Conservation (phyloP, 2,329 filamentous ascomycete species). For the Aaosphaeria pasadenensis region DNA sequence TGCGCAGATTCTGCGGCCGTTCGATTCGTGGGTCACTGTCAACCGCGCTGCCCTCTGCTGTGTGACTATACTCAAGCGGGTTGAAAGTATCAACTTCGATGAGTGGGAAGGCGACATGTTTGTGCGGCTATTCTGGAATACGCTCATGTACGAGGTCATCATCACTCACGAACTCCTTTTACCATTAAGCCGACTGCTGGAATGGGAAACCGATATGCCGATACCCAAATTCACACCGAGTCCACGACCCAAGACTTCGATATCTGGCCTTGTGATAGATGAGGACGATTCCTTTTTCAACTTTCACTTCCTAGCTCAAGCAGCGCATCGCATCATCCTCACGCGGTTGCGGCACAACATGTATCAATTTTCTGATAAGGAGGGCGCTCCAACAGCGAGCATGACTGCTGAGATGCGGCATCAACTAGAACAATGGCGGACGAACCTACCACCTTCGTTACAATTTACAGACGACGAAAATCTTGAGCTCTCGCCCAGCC, state of each 20-base stretch:
- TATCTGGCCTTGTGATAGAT: slow-evolving; percentile 34
- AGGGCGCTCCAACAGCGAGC: slow-evolving; percentile 42
- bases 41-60: slow-evolving; percentile 52
- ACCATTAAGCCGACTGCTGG: slow-evolving; percentile 49
- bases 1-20: slow-evolving; percentile 50
- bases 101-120: slow-evolving; percentile 57
- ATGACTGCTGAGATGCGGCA: slow-evolving; percentile 53
- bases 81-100: slow-evolving; percentile 42
- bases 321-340: slow-evolving; percentile 55
- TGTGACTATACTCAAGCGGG: slow-evolving; percentile 47
- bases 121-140: slow-evolving; percentile 55
- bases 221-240: slow-evolving; percentile 53
- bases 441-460: slow-evolving; percentile 48
- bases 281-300: slow-evolving; percentile 55
- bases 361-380: slow-evolving; percentile 47
- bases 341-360: slow-evolving; percentile 52
- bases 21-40: slow-evolving; percentile 55
- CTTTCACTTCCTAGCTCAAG: slow-evolving; percentile 57
- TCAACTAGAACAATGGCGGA: slow-evolving; percentile 56
- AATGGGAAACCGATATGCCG: slow-evolving; percentile 52
- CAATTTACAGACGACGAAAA: slow-evolving; percentile 41
- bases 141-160: slow-evolving; percentile 55
- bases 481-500: slow-evolving; percentile 25
- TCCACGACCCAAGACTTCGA: slow-evolving; percentile 34
- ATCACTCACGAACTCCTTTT: slow-evolving; percentile 54